Evolutionary conservation across 139 green algal genomes (phyloP).

Genomic region (Pseudopediastrum boryanum): DNA sequence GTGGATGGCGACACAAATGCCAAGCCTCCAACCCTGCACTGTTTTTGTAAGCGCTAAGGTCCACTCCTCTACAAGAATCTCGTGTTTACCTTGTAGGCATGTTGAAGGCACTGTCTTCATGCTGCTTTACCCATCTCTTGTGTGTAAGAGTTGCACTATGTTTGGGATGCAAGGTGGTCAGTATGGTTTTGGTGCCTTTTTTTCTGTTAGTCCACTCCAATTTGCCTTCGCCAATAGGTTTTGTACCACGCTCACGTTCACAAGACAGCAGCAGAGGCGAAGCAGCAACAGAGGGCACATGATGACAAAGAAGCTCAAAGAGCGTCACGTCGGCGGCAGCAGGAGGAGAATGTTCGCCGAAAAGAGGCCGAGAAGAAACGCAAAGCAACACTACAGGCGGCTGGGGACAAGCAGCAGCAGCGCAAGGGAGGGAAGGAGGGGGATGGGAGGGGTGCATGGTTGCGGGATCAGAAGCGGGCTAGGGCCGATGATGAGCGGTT

Average conservation of each 20-base stretch:
- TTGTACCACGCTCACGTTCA: slow-evolving; percentile 88
- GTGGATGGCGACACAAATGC: too few relatives aligned
- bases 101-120: too few relatives aligned
- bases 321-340: slow-evolving; percentile 65
- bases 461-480: neutral
- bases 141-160: too few relatives aligned
- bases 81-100: too few relatives aligned
- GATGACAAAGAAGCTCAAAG: slow-evolving; percentile 52
- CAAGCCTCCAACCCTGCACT: too few relatives aligned
- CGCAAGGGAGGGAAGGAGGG: slow-evolving; percentile 31
- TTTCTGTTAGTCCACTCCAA: too few relatives aligned
- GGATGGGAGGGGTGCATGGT: slow-evolving; percentile 6
- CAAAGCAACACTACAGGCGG: neutral
- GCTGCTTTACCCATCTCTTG: too few relatives aligned
- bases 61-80: too few relatives aligned
- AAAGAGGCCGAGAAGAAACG: slow-evolving; percentile 43
- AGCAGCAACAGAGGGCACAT: slow-evolving; percentile 53
- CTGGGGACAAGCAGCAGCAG: neutral
- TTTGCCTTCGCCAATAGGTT: slow-evolving; percentile 83
- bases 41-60: too few relatives aligned
- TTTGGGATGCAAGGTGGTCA: too few relatives aligned
- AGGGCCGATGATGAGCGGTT: neutral
- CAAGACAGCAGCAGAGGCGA: slow-evolving; percentile 64
- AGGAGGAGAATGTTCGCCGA: slow-evolving; percentile 74
- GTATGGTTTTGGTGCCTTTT: too few relatives aligned